Conservation (phyloP, 1,139 yeast species). For the Kodamaea suecica region DNA sequence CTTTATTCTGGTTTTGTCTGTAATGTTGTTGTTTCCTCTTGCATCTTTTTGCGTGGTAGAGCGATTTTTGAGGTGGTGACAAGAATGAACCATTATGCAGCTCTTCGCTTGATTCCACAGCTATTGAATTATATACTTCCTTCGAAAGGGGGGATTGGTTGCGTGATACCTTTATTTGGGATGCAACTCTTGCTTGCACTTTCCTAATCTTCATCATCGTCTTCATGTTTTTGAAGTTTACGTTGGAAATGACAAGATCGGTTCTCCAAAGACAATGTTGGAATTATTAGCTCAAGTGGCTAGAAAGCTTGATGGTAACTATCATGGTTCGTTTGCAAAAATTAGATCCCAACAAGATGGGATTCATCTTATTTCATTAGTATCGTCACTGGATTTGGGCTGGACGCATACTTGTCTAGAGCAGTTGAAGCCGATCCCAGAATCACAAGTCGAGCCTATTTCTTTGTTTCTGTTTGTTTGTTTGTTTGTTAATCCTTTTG, state of each 20-base stretch:
- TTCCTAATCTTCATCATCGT: conserved; percentile 37
- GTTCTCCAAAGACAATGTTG: conserved; percentile 46
- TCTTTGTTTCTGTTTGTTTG: conserved; percentile 43
- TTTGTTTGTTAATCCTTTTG: conserved; percentile 41
- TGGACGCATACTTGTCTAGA: conserved; percentile 42
- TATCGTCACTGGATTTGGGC: conserved; percentile 50
- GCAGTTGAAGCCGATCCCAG: conserved; percentile 38
- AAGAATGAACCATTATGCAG: conserved; percentile 36
- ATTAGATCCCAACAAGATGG: conserved; percentile 43
- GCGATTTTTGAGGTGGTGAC: conserved; percentile 36
- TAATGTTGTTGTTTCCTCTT: conserved; percentile 35
- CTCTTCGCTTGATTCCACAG: conserved; percentile 36
- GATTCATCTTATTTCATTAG: conserved; percentile 31
- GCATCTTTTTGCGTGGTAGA: conserved; percentile 39
- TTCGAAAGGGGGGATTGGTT: conserved; percentile 47
- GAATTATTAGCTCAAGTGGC: conserved; percentile 37
- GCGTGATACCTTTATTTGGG: conserved; percentile 46
- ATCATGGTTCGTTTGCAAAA: conserved; percentile 47
- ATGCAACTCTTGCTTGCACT: conserved; percentile 44
- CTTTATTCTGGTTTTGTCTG: conserved; percentile 37
- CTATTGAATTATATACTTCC: conserved; percentile 40
- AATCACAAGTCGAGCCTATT: conserved; percentile 38
- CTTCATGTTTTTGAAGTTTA: conserved; percentile 42
- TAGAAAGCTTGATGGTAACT: conserved; percentile 42
- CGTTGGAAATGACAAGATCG: conserved; percentile 38